These are phyloP conservation scores for Cercophora samala DNA, from an alignment of 495 filamentous ascomycete genomes.

Conservation along the genomic window DNA sequence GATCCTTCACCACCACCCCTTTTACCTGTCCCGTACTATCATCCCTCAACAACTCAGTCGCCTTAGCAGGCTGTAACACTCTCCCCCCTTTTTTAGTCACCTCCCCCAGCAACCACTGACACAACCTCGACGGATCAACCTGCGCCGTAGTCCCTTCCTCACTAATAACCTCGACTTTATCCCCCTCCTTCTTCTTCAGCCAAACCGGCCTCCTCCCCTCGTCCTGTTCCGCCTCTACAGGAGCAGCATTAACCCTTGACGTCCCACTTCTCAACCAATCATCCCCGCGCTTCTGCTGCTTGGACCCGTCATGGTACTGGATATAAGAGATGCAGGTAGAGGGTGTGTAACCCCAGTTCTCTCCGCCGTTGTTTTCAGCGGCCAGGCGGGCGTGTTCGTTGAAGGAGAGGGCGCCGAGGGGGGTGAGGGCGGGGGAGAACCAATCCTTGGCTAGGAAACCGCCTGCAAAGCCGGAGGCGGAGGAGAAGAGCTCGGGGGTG, in stretches of 20 bases:
- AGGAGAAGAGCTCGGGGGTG: conserved; percentile 61
- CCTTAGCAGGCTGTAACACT: conserved; percentile 62
- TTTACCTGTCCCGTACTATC: conserved; percentile 39
- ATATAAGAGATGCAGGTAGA: conserved; percentile 59
- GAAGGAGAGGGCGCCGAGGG: conserved; percentile 65
- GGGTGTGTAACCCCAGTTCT: conserved; percentile 66
- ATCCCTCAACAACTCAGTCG: conserved; percentile 52
- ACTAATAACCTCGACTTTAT: conserved; percentile 59
- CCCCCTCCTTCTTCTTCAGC: conserved; percentile 53
- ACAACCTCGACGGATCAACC: conserved; percentile 60
- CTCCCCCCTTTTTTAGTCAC: conserved; percentile 58
- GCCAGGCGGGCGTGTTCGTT: conserved; percentile 63
- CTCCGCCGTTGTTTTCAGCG: conserved; percentile 53
- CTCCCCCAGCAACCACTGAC: conserved; percentile 58
- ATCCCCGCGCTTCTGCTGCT: conserved; percentile 40
- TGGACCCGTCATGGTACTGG: conserved; percentile 25
- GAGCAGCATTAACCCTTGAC: conserved; percentile 60
- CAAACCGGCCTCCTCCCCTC: conserved; percentile 48
- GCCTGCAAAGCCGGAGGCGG: conserved; percentile 68
- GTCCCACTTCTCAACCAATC: conserved; percentile 64
- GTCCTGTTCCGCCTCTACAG: conserved; percentile 31
- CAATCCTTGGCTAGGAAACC: conserved; percentile 76
- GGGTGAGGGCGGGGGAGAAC: conserved; percentile 53
- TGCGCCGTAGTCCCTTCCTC: conserved; percentile 62
- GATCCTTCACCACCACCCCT: conserved; percentile 45